Evolutionary conservation across 768 basidiomycete species (phyloP).

Genomic region (Hygrocybe punicea): DNA sequence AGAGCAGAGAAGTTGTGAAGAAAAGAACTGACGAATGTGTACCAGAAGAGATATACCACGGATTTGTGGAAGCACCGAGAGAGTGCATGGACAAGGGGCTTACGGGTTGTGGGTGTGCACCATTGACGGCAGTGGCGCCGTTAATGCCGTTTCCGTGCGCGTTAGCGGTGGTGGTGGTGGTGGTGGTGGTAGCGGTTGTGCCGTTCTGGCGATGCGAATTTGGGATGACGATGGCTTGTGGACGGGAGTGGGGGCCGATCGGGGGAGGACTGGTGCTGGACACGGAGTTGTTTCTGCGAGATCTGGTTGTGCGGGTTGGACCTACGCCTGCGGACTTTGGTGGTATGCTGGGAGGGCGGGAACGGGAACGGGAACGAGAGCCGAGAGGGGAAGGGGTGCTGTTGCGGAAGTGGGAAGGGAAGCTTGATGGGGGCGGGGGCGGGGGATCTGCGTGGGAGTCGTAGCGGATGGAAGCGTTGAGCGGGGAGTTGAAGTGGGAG

Average conservation of each 20-base stretch:
- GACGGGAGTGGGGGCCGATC: conserved; percentile 36
- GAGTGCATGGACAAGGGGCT: conserved; percentile 1
- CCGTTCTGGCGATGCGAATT: conserved; percentile 10
- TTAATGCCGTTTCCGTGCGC: conserved; percentile 19
- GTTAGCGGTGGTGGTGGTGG: conserved; percentile 8
- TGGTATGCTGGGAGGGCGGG: conserved; percentile 8
- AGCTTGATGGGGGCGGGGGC: conserved; percentile 21
- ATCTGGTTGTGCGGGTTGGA: conserved; percentile 52
- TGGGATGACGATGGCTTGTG: conserved; percentile 73
- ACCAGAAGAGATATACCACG: not conserved
- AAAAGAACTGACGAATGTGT: conserved; percentile 3
- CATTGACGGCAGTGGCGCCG: conserved; percentile 4
- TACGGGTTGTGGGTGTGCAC: not conserved
- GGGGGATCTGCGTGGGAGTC: conserved; percentile 17
- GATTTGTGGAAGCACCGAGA: not conserved
- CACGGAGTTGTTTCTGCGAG: conserved; percentile 59
- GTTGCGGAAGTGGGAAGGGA: conserved; percentile 16
- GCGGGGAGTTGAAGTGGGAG: not conserved
- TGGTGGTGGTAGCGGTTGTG: conserved; percentile 10
- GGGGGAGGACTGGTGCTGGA: conserved; percentile 55
- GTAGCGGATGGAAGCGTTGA: conserved; percentile 4
- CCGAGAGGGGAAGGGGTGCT: conserved; percentile 45
- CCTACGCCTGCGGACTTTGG: conserved; percentile 33
- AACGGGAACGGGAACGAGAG: conserved; percentile 35
- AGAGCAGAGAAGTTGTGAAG: not conserved